phyloP scores from a whole-genome alignment of 2,329 filamentous ascomycete species.

The Septoria linicola region DNA sequence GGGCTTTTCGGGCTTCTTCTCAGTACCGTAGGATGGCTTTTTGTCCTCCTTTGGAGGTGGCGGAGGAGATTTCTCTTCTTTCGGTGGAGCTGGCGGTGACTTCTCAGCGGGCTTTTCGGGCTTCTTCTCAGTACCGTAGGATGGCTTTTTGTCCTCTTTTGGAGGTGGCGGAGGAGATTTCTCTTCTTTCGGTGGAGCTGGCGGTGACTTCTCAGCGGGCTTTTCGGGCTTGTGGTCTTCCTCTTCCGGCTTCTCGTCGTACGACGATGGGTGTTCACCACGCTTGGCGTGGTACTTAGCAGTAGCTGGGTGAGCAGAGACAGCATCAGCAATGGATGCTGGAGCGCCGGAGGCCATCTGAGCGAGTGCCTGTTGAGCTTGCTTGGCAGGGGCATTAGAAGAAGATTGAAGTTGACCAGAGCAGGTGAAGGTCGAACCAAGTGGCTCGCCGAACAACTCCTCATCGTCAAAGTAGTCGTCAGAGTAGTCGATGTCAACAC shows the following conservation, averaged over 20 bases:
- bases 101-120: not conserved
- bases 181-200: too few species aligned
- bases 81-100: not conserved
- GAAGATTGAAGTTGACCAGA: slow-evolving; percentile 8
- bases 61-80: not conserved
- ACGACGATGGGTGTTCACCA: not conserved
- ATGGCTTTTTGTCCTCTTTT: not conserved
- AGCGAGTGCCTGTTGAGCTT: slow-evolving; percentile 2
- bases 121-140: not conserved
- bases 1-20: too few species aligned
- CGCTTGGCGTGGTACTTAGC: not conserved
- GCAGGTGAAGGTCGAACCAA: slow-evolving; percentile 21
- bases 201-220: too few species aligned
- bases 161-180: not conserved
- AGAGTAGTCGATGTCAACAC: slow-evolving; percentile 31
- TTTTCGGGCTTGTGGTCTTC: too few species aligned
- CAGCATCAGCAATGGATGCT: not conserved
- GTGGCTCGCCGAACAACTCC: slow-evolving; percentile 20
- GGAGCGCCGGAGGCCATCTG: not conserved
- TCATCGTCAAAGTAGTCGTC: slow-evolving; percentile 31
- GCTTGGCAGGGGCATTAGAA: not conserved
- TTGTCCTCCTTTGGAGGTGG: too few species aligned
- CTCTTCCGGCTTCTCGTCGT: not conserved
- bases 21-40: too few species aligned
- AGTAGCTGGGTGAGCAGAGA: not conserved